phyloP scores from a whole-genome alignment of 148 eudicot species.

The Silene conica region DNA sequence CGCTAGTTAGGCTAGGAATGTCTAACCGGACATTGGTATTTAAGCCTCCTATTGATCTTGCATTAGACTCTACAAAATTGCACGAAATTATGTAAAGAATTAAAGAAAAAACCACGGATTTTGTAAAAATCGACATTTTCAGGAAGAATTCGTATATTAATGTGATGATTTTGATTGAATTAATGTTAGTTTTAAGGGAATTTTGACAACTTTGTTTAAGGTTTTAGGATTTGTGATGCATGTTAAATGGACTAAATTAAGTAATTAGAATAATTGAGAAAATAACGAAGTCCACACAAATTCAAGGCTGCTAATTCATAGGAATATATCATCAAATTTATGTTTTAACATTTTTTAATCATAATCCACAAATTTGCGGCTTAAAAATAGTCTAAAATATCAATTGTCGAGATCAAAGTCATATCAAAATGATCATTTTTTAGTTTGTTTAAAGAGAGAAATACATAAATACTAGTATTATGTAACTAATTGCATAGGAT shows the following conservation, averaged over 20 bases:
- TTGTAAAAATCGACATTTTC: neutral
- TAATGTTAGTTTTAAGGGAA: neutral
- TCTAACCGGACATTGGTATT: too few species aligned
- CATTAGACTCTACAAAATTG: neutral
- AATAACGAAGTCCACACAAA: neutral
- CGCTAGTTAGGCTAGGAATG: neutral
- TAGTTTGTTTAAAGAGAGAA: too few species aligned
- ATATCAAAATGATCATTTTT: too few species aligned
- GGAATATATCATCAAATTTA: neutral
- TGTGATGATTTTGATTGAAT: neutral
- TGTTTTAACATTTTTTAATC: neutral
- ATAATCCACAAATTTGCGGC: too few species aligned
- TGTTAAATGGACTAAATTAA: slow-evolving; percentile 3
- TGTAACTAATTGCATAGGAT: too few species aligned
- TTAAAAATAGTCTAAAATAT: too few species aligned
- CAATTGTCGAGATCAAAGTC: too few species aligned
- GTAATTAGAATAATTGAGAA: neutral
- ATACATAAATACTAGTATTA: too few species aligned
- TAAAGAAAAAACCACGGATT: neutral
- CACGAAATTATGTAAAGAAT: neutral
- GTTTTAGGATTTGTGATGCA: neutral
- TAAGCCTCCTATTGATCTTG: neutral
- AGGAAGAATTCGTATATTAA: neutral
- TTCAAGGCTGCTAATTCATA: neutral
- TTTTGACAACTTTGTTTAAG: neutral